Evolutionary conservation across 495 filamentous ascomycete species (phyloP).

Genomic region (Penicillium steckii): DNA sequence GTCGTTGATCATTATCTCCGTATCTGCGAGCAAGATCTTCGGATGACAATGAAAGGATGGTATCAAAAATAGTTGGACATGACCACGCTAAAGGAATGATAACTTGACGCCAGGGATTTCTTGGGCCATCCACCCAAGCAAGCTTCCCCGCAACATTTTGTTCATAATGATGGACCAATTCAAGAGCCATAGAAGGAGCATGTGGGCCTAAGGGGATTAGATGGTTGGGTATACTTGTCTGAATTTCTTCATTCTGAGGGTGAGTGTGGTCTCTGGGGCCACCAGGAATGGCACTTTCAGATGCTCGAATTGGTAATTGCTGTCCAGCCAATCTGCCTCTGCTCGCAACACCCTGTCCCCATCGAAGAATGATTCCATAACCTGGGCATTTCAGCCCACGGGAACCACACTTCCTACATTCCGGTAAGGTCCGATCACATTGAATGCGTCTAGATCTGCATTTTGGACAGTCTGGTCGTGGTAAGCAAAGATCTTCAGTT

Average conservation of each 20-base stretch:
- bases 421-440: conserved; percentile 11
- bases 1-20: background rate
- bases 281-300: background rate
- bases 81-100: conserved; percentile 10
- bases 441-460: conserved; percentile 9
- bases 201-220: background rate
- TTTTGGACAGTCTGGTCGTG: conserved; percentile 10
- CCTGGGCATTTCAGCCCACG: conserved; percentile 9
- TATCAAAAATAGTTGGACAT: conserved; percentile 2
- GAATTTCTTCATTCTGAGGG: background rate
- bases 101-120: conserved; percentile 14
- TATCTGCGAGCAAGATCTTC: conserved; percentile 11
- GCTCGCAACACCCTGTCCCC: conserved; percentile 13
- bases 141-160: conserved; percentile 6
- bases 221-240: background rate
- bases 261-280: background rate
- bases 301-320: background rate
- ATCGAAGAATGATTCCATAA: conserved; percentile 8
- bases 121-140: conserved; percentile 14
- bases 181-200: background rate
- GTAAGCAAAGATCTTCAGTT: background rate
- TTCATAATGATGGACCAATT: conserved; percentile 10
- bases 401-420: conserved; percentile 12
- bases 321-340: conserved; percentile 7
- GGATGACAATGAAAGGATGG: conserved; percentile 10